Percentiles rank a stretch among this genome's conserved stretches.
phyloP scores from a whole-genome alignment of 2,329 filamentous ascomycete species.

The Fusarium proliferatum region DNA sequence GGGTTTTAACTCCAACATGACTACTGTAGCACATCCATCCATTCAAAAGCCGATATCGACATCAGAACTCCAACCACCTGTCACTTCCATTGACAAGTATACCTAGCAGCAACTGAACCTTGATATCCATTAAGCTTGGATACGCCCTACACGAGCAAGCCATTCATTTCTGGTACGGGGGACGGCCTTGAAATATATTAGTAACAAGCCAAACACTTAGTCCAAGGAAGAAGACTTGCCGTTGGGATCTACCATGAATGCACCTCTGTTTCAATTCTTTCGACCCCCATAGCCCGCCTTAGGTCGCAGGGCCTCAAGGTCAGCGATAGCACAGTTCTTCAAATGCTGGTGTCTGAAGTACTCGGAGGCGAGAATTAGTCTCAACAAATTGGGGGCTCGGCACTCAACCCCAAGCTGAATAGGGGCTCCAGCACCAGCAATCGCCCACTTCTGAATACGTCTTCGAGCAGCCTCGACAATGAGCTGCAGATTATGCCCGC shows the following conservation, averaged over 20 bases:
- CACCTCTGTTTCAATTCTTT: not conserved
- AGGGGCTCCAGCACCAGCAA: not conserved
- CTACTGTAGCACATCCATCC: not conserved
- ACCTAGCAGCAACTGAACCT: not conserved
- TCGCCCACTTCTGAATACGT: conserved; percentile 5
- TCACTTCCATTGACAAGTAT: not conserved
- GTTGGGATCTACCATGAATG: not conserved
- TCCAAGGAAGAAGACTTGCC: not conserved
- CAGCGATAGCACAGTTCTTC: not conserved
- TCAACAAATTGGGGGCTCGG: not conserved
- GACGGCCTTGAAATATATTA: not conserved
- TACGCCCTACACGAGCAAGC: not conserved
- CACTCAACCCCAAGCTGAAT: not conserved
- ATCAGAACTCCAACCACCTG: not conserved
- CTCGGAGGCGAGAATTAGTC: not conserved
- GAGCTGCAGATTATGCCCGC: not conserved
- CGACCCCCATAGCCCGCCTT: not conserved
- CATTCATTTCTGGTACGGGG: not conserved
- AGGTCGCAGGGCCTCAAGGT: not conserved
- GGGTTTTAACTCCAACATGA: not conserved
- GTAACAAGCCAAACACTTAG: not conserved
- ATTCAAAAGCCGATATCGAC: not conserved
- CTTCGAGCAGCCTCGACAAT: conserved; percentile 11
- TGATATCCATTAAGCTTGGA: not conserved
- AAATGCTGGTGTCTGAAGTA: not conserved